Evolutionary conservation across 2,329 filamentous ascomycete species (phyloP), one percentile per base, ranked within the genome.

Genomic region (Conoideocrella luteorostrata): DNA sequence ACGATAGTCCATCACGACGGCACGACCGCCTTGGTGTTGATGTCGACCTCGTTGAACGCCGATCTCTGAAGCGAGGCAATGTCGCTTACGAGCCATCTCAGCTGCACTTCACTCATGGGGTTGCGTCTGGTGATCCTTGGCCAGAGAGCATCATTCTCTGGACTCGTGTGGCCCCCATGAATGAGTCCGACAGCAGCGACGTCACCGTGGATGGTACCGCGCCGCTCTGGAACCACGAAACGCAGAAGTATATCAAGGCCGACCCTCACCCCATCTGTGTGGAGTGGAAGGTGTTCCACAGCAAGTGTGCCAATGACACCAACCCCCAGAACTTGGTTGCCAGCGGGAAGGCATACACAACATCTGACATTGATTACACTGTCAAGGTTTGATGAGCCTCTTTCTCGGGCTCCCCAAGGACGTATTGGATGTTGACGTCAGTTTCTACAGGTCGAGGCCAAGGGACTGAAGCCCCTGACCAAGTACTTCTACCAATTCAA

Each of bases 281-380:
- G 1, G 70, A 81, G 28, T 88, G 79, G 70, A 75, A 73, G 45
- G 74, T 87, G 15, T 69, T 71, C 12, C 63, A 64, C 17, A 70
- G 74, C 51, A 56, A 69, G 39, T 60, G 65, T n/a, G 44, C 60
- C n/a, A 47, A 55, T 1, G 43, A 47, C 3, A 66, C 75, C 24
- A 4, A 21, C 17, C 5, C 32, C 4, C 61, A 62, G 10, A 55
- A 66, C 2, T 64, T 77, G 7, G 75, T 77, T 2, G 68, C 74
- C 40, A 67, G 66, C 1, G 84, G 84, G 5, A 74, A 64, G 28
- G 81, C 74, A 1, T 86, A 80, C 56, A 88, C 85, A 0, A 84
- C 75, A 28, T 84, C 77, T 1, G 84, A 88, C 56, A 77, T 88
- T 38, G 85, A 89, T 56, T 89, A 82, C 57, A 88, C 84, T 0